Conservation (phyloP, 768 basidiomycete species). For the Fomitopsis serialis region DNA sequence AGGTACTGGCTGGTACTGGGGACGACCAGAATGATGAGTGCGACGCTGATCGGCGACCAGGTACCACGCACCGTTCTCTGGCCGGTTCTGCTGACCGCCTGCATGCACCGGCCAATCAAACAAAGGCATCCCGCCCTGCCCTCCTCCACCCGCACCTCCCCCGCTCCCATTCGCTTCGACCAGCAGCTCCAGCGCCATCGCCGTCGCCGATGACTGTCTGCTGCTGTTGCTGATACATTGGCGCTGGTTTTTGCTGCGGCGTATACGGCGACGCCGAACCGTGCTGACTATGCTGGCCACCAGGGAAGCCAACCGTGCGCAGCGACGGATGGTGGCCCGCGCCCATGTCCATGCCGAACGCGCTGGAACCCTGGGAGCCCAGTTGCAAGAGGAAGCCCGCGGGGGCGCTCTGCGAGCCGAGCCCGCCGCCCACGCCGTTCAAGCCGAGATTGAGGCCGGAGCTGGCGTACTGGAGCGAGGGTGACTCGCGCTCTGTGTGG, state of each 20-base stretch:
- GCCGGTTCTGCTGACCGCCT: constrained; percentile 2
- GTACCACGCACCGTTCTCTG: neutral
- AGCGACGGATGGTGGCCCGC: constrained; percentile 4
- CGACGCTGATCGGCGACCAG: too few relatives aligned
- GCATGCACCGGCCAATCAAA: constrained; percentile 23
- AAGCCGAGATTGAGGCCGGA: too few relatives aligned
- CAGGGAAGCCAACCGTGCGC: constrained; percentile 12
- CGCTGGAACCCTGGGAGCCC: neutral
- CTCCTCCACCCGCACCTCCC: constrained; percentile 6
- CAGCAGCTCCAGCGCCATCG: constrained; percentile 19
- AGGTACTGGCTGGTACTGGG: too few relatives aligned
- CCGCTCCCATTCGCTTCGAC: constrained; percentile 9
- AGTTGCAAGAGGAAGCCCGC: constrained; percentile 8
- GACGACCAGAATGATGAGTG: too few relatives aligned
- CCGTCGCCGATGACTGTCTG: constrained; percentile 9
- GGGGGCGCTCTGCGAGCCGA: constrained; percentile 5
- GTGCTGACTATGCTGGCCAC: neutral
- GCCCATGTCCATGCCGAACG: constrained; percentile 11
- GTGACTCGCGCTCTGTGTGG: constrained; percentile 15
- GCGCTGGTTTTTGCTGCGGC: neutral
- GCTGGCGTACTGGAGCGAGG: constrained; percentile 9
- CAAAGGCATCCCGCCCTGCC: constrained; percentile 5
- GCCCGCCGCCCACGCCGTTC: neutral
- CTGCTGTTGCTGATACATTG: neutral
- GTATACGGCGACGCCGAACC: constrained; percentile 6